Base-by-base conservation (phyloP, 352 stramenopile genomes). In the Phytophthora crassamura region DNA sequence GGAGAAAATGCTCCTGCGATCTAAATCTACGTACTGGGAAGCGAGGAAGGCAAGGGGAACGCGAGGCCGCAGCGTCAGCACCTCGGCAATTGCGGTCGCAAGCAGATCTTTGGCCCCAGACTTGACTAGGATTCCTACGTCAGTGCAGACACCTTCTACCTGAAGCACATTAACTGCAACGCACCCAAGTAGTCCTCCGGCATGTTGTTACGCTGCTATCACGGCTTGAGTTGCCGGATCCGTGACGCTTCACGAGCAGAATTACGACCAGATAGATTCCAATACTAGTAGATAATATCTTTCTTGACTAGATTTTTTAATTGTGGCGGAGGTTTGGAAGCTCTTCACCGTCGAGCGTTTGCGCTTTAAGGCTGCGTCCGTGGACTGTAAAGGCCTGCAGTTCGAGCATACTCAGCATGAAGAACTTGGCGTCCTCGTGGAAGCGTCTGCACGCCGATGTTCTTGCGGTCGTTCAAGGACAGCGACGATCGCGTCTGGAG, bases 381-480 rank as follows among this genome's bases (percentile, higher is more conserved):
- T 64, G 46, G 16, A 33, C 7, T 7, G 64, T 62, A 30, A 70
- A 78, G 4, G 57, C 62, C n/a, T 58, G 57, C 5, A 88, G 65
- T 43, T 77, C 43, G 3, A 67, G 40, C 78, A 89, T 89, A 9
- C 51, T 64, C 0, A 62, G 38, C 3, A 71, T 72, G 35, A 87
- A 89, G 39, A 77, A 80, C 54, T 83, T 75, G 5, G 74, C 72
- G 55, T 89, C 75, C 15, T 74, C 69, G 43, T 84, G 68, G 59
- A 84, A 87, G 49, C 69, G 73, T 34, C n/a, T 72, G 62, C 20
- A 56, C 15, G 0, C 63, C 74, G 8, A 73, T 71, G 0, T 39
- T 55, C 53, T 72, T 58, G 10, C 70, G 69, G 30, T 82, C 57
- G 7, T 43, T 28, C 20, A 72, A 33, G 14, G 48, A 58, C 38